Conservation (phyloP, 83 land plant species). For the Thuja plicata region DNA sequence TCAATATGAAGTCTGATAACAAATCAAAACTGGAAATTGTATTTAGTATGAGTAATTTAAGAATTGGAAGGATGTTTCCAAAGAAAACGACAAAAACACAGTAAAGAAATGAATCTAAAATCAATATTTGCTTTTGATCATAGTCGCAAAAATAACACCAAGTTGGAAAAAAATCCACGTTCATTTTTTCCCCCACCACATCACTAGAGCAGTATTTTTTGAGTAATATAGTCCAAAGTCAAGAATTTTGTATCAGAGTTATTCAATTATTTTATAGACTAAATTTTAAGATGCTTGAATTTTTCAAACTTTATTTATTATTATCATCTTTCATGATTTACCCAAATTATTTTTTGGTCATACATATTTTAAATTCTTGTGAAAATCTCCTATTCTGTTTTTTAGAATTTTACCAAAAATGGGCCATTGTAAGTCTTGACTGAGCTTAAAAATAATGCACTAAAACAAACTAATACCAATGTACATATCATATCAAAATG, state of each 20-base stretch:
- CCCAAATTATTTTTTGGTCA: too few species aligned
- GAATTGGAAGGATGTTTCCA: not conserved
- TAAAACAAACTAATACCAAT: not conserved
- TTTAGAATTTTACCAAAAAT: not conserved
- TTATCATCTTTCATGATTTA: too few species aligned
- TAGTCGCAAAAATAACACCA: not conserved
- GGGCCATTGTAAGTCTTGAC: not conserved
- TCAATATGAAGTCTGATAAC: not conserved
- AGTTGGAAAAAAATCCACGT: not conserved
- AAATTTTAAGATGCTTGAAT: too few species aligned
- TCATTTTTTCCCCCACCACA: too few species aligned
- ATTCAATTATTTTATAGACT: too few species aligned
- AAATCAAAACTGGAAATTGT: not conserved
- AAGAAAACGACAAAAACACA: not conserved
- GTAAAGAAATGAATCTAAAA: not conserved
- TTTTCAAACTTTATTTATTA: too few species aligned
- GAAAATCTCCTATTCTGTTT: too few species aligned
- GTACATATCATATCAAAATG: not conserved
- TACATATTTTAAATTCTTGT: too few species aligned
- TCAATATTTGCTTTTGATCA: not conserved
- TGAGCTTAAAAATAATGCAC: not conserved
- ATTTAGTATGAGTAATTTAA: not conserved
- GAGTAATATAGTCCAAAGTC: too few species aligned
- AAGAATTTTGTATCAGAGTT: too few species aligned
- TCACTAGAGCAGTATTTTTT: too few species aligned